Percentiles rank a stretch among this genome's conserved stretches.
Conservation (phyloP, 2,329 filamentous ascomycete species). For the Diplodia intermedia region DNA sequence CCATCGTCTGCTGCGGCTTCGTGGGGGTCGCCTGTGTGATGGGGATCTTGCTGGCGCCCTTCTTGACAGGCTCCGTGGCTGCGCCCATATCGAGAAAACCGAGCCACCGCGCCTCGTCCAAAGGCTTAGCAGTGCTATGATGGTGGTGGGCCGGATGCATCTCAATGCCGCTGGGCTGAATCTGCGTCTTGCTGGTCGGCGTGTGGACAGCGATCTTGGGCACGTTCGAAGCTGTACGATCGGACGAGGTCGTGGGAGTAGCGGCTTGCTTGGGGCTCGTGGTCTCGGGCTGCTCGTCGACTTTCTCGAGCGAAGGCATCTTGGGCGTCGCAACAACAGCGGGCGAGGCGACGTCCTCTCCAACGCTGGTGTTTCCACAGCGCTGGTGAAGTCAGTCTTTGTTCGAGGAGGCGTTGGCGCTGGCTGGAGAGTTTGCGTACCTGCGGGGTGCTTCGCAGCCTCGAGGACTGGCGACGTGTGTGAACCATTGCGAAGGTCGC, state of each 20-base stretch:
- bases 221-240: neutral
- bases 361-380: neutral
- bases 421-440: neutral
- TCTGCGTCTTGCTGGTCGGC: slow-evolving; percentile 68
- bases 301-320: slow-evolving; percentile 29
- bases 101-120: slow-evolving; percentile 79
- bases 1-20: slow-evolving; percentile 49
- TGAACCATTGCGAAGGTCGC: slow-evolving; percentile 21
- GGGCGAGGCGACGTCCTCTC: slow-evolving; percentile 2
- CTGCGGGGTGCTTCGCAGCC: slow-evolving; percentile 29
- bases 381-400: neutral
- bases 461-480: slow-evolving; percentile 29
- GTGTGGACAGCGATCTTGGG: slow-evolving; percentile 41
- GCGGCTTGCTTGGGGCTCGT: slow-evolving; percentile 7
- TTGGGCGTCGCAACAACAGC: slow-evolving; percentile 12
- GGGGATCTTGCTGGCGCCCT: slow-evolving; percentile 48
- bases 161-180: slow-evolving; percentile 76
- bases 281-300: slow-evolving; percentile 18
- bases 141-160: slow-evolving; percentile 92
- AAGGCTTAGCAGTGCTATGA: slow-evolving; percentile 73
- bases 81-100: slow-evolving; percentile 76
- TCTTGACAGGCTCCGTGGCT: slow-evolving; percentile 56
- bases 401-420: neutral
- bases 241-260: slow-evolving; percentile 10
- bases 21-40: slow-evolving; percentile 68